phyloP scores from a whole-genome alignment of 768 basidiomycete species.

The Kwoniella dendrophila region DNA sequence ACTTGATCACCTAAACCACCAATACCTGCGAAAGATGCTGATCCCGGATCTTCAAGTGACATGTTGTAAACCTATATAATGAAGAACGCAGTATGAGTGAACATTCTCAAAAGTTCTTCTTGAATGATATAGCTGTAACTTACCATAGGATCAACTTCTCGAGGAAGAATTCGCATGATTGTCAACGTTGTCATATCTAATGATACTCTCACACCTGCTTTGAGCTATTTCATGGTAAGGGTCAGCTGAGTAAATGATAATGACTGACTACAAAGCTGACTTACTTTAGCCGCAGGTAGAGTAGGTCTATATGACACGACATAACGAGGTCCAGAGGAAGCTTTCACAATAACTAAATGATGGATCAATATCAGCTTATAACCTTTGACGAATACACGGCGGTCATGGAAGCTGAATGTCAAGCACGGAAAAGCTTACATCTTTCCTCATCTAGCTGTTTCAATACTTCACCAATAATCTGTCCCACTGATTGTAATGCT shows the following conservation, averaged over 20 bases:
- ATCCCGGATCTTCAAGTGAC: slow-evolving; percentile 96
- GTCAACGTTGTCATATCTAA: slow-evolving; percentile 99
- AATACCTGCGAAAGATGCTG: slow-evolving; percentile 92
- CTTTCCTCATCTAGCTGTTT: slow-evolving; percentile 97
- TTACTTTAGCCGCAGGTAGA: slow-evolving; percentile 69
- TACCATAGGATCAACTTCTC: slow-evolving; percentile 92
- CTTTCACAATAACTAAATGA: slow-evolving; percentile 86
- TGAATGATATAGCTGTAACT: not conserved
- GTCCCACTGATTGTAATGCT: slow-evolving; percentile 96
- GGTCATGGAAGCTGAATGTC: not conserved
- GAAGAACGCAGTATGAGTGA: not conserved
- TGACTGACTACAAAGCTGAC: slow-evolving; percentile 7
- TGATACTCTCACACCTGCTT: slow-evolving; percentile 90
- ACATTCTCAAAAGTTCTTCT: too few species aligned
- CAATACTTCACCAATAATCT: slow-evolving; percentile 98
- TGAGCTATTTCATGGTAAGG: slow-evolving; percentile 67
- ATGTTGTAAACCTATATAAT: slow-evolving; percentile 78
- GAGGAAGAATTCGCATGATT: slow-evolving; percentile 95
- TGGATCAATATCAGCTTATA: slow-evolving; percentile 10
- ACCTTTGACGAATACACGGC: not conserved
- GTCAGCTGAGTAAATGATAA: slow-evolving; percentile 19
- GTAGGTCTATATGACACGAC: slow-evolving; percentile 96
- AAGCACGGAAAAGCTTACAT: slow-evolving; percentile 63
- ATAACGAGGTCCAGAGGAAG: slow-evolving; percentile 95
- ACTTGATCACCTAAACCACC: slow-evolving; percentile 96